Percentiles rank a stretch among this genome's conserved stretches.
These are phyloP conservation scores for Didymella segeticola DNA, from an alignment of 2,329 filamentous ascomycete species.

Conservation along the genomic window DNA sequence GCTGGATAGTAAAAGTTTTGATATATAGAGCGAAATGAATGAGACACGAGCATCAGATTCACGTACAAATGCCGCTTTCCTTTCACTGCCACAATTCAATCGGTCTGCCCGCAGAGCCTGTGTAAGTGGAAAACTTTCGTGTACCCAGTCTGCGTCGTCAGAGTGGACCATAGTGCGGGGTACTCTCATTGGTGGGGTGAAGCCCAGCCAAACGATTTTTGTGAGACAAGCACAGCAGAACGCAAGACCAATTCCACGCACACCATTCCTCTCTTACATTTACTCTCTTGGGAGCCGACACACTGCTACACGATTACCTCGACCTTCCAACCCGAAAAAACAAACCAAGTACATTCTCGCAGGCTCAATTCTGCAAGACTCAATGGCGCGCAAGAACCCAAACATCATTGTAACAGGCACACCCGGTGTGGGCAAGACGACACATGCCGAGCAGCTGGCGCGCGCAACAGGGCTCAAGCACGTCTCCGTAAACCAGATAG, in stretches of 20 bases:
- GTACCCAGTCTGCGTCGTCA: too few species aligned
- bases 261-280: too few species aligned
- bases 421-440: slow-evolving; percentile 94
- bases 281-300: too few species aligned
- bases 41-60: slow-evolving; percentile 12
- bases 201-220: slow-evolving; percentile 10
- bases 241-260: not conserved
- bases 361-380: not conserved
- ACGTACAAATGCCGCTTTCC: too few species aligned
- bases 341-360: too few species aligned
- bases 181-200: slow-evolving; percentile 12
- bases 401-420: slow-evolving; percentile 97
- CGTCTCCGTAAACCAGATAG: slow-evolving; percentile 86
- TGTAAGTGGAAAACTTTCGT: too few species aligned
- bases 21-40: slow-evolving; percentile 15
- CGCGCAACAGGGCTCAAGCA: slow-evolving; percentile 79
- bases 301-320: too few species aligned
- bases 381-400: slow-evolving; percentile 60
- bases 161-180: slow-evolving; percentile 18
- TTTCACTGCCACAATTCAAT: too few species aligned
- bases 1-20: slow-evolving; percentile 20
- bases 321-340: too few species aligned
- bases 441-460: slow-evolving; percentile 83
- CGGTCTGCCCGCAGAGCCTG: too few species aligned
- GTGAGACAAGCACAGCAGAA: not conserved